These are phyloP conservation scores for Elsinoe ampelina DNA, from an alignment of 2,329 filamentous ascomycete genomes.

Conservation along the genomic window DNA sequence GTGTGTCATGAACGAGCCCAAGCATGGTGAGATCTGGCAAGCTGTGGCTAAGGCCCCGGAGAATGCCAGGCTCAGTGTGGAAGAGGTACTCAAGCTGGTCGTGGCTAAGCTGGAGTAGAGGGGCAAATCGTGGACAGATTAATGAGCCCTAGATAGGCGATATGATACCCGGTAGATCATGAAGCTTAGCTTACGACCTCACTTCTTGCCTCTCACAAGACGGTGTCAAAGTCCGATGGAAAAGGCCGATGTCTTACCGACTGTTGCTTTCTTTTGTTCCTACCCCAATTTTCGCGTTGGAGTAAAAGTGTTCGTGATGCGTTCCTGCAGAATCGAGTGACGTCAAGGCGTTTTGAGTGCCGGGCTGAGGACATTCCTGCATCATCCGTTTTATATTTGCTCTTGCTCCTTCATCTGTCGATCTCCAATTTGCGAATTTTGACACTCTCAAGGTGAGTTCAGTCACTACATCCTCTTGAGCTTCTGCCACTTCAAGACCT, in stretches of 20 bases:
- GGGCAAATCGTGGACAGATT: neutral
- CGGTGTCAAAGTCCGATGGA: neutral
- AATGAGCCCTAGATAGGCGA: slow-evolving; percentile 8
- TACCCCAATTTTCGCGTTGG: neutral
- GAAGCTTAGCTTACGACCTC: slow-evolving; percentile 4
- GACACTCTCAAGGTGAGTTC: neutral
- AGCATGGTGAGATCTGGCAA: slow-evolving; percentile 91
- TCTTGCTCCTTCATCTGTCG: slow-evolving; percentile 8
- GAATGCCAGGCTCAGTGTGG: slow-evolving; percentile 63
- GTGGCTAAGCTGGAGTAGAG: slow-evolving; percentile 45
- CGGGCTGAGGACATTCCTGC: slow-evolving; percentile 1
- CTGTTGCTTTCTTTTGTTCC: neutral
- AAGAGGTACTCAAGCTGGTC: slow-evolving; percentile 77
- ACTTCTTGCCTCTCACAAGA: neutral
- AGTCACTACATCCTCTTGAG: neutral
- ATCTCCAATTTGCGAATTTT: slow-evolving; percentile 11
- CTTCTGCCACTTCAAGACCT: neutral
- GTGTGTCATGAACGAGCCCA: slow-evolving; percentile 73
- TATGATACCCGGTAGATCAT: slow-evolving; percentile 12
- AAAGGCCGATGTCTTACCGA: slow-evolving; percentile 4
- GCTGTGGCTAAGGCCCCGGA: slow-evolving; percentile 72
- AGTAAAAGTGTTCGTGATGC: neutral
- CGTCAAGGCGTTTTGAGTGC: slow-evolving; percentile 7
- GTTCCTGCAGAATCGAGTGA: slow-evolving; percentile 10
- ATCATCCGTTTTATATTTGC: slow-evolving; percentile 16